Evolutionary conservation across 164 flowering plant species (phyloP).

Genomic region (Berberis vulgaris): DNA sequence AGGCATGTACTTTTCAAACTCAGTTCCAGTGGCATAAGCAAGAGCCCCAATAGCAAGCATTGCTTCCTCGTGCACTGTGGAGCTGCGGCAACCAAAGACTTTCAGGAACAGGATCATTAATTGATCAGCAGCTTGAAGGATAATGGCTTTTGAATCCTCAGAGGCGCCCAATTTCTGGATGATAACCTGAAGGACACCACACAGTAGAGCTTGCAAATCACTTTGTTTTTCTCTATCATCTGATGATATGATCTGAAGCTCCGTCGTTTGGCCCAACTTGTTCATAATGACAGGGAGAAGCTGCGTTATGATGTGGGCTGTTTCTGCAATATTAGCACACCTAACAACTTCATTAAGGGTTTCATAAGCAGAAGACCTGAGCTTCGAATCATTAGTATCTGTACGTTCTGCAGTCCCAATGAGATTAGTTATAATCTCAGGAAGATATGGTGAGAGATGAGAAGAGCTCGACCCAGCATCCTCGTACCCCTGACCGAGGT

Average conservation of each 20-base stretch:
- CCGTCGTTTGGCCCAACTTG: constrained; percentile 52
- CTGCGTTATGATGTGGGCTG: constrained; percentile 49
- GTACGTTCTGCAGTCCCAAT: constrained; percentile 50
- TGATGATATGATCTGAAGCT: constrained; percentile 51
- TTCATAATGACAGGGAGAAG: constrained; percentile 60
- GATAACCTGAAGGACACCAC: constrained; percentile 72
- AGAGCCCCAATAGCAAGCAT: constrained; percentile 90
- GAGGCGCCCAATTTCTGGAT: constrained; percentile 63
- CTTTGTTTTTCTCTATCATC: constrained; percentile 79
- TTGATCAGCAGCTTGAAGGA: constrained; percentile 61
- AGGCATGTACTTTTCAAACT: constrained; percentile 66
- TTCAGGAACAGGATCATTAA: constrained; percentile 62
- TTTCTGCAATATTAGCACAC: constrained; percentile 43
- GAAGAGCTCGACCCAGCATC: constrained; percentile 44
- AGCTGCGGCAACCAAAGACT: constrained; percentile 71
- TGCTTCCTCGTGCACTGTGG: constrained; percentile 84
- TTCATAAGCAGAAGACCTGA: constrained; percentile 71
- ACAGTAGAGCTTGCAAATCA: constrained; percentile 67
- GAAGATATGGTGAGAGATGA: constrained; percentile 44
- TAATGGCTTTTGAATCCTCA: constrained; percentile 43
- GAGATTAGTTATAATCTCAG: constrained; percentile 37
- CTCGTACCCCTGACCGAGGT: constrained; percentile 71
- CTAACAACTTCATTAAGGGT: constrained; percentile 72
- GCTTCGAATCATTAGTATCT: constrained; percentile 54
- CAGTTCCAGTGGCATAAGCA: constrained; percentile 71